Evolutionary conservation across 2,329 filamentous ascomycete genomes (phyloP), one percentile per base, ranked within the genome.

Genomic region (Scleromitrula shiraiana): DNA sequence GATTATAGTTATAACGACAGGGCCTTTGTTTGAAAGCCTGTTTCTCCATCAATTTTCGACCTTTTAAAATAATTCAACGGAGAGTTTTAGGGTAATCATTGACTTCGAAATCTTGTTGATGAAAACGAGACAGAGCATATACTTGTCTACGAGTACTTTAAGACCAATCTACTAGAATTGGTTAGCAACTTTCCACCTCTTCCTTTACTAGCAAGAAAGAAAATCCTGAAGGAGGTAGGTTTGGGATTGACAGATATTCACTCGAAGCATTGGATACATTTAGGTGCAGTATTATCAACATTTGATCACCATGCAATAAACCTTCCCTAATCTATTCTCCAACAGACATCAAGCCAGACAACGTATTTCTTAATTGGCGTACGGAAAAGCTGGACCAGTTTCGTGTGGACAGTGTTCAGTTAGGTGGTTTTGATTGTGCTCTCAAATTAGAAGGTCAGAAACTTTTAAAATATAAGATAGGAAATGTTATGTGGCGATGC

Each of bases 401-500:
- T 20, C 17, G 35, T 14, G 10, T 41, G 23, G 38, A 36, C 26
- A 50, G 30, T 7, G 33, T 52, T 5, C 36, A 36, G 35, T 50
- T 52, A n/a, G 45, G 40, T 30, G 36, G 49, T 46, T n/a, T 53
- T 9, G 49, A 53, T 37, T 47, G 36, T 40, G 26, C 48, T 39
- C 48, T 53, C 39, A 51, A 51, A 30, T 20, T 53, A 22, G 30
- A 51, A 46, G 49, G 19, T 30, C 22, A 39, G 15, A 48, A 51
- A 24, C 45, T 51, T 35, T 29, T 54, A 30, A 40, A 44, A 20
- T 27, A 50, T 14, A 48, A 29, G 38, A 49, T 53, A 24, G 51
- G 51, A 33, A 55, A 51, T 19, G 44, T 55, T 24, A 55, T 55
- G 50, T 55, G 44, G 53, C 41, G 46, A 24, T 51, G 51, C 42